Evolutionary conservation across 495 filamentous ascomycete species (phyloP).

Genomic region (Tuber magnatum): DNA sequence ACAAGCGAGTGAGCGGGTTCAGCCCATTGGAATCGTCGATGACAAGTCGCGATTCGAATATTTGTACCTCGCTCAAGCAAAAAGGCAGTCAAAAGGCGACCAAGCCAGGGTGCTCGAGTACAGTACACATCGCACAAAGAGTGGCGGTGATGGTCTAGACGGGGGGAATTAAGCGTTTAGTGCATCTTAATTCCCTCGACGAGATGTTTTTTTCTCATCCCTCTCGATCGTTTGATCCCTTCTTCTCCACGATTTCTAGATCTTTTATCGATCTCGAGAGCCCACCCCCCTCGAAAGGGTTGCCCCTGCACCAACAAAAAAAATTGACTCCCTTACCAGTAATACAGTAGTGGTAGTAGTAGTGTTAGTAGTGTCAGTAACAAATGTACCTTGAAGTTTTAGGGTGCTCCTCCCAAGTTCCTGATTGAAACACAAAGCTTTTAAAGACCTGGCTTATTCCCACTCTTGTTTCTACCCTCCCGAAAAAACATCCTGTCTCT

Average conservation of each 20-base stretch:
- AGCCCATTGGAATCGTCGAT: neutral
- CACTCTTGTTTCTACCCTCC: neutral
- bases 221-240: conserved; percentile 2
- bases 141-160: conserved; percentile 1
- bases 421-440: neutral
- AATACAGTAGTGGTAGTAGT: neutral
- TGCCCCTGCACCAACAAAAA: neutral
- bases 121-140: neutral
- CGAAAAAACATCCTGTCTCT: neutral
- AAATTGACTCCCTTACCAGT: neutral
- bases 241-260: conserved; percentile 1
- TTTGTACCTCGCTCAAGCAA: neutral
- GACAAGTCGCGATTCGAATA: neutral
- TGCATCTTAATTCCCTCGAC: neutral
- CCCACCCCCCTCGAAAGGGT: neutral
- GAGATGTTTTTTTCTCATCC: neutral
- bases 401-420: neutral
- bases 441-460: conserved; percentile 1
- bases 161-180: neutral
- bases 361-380: neutral
- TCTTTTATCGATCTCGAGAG: neutral
- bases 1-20: neutral
- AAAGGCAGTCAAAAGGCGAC: neutral
- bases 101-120: neutral
- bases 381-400: neutral